Base-by-base conservation (phyloP, 176 grass and related monocot genomes). In the Oryza glumipatula region DNA sequence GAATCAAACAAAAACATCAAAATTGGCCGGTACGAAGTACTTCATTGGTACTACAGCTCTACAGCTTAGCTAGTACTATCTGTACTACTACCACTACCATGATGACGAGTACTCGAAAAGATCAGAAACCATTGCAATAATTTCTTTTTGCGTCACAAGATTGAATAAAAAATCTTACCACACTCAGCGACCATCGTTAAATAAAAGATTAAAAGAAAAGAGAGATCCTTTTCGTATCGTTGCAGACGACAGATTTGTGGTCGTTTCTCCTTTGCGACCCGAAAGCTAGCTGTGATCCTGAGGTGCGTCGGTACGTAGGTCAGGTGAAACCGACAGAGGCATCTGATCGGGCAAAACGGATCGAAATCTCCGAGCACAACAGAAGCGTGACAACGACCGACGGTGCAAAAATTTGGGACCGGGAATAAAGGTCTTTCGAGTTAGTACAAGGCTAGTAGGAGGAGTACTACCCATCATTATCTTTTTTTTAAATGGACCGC, bases 291-390 rank as follows among this genome's bases (percentile, higher is more conserved):
- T 13, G 3, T 13, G 1, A 19, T 54, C 30, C 30, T 32, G 30
- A 32, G 30, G 30, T 30, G 30, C 30, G 30, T 30, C 6, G 16
- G 51, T 16, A 72, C 76, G 58, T 52, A 3, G 13, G 22, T 67
- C 28, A 17, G 70, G 64, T 17, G 21, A 58, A 26, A 30, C 16
- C 21, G 68, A 52, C 44, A 84, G 80, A 84, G 80, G 68, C 8
- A 67, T 26, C 72, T n/a, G 66, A 76, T 47, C 49, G 54, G 26
- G 43, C 60, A 21, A 26, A 45, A 47, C 24, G 41, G 11, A 38
- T 51, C 43, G 33, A 43, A 61, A 72, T 72, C 39, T 63, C 15
- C 0, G 16, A 12, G 46, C 35, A 36, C 35, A 36, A 36, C 35
- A 36, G 35, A 36, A 28, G 70, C 32, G 35, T 36, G 35, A 19